Evolutionary conservation across 345 rosid species (phyloP).

Genomic region (Euphorbia pulcherrima): DNA sequence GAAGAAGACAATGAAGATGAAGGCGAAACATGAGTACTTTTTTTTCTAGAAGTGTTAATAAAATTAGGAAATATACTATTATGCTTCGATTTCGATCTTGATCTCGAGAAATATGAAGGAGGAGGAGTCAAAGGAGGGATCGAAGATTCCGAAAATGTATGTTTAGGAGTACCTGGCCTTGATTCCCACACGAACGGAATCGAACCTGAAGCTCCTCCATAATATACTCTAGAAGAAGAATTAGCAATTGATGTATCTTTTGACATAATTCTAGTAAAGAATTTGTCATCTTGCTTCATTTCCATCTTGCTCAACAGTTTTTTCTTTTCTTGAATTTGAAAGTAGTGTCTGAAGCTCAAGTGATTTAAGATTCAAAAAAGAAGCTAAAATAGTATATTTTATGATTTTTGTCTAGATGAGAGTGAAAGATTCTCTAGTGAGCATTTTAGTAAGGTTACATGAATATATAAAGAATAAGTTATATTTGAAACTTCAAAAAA

Average conservation of each 20-base stretch:
- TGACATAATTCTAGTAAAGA: constrained; percentile 54
- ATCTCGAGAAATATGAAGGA: constrained; percentile 39
- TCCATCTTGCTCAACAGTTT: no score
- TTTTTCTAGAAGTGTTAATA: no score
- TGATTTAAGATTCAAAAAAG: constrained; percentile 33
- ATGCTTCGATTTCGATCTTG: constrained; percentile 23
- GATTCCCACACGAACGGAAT: constrained; percentile 83
- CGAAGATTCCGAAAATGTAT: constrained; percentile 22
- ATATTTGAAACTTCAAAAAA: no score
- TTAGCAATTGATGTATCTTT: constrained; percentile 56
- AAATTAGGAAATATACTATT: constrained; percentile 15
- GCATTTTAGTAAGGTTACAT: neutral
- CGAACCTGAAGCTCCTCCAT: constrained; percentile 54
- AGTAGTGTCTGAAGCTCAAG: constrained; percentile 9
- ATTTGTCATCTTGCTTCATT: constrained; percentile 44
- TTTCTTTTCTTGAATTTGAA: neutral
- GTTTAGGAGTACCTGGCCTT: constrained; percentile 82
- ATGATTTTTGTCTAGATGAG: neutral
- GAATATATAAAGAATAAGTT: neutral
- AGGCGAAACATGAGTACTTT: constrained; percentile 30
- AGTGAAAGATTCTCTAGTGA: neutral
- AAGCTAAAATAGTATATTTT: constrained; percentile 18
- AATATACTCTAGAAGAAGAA: constrained; percentile 65
- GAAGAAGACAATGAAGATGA: constrained; percentile 43
- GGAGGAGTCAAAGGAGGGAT: constrained; percentile 57